Evolutionary conservation across 2,329 filamentous ascomycete species (phyloP).

Genomic region (Stachybotrys elegans): DNA sequence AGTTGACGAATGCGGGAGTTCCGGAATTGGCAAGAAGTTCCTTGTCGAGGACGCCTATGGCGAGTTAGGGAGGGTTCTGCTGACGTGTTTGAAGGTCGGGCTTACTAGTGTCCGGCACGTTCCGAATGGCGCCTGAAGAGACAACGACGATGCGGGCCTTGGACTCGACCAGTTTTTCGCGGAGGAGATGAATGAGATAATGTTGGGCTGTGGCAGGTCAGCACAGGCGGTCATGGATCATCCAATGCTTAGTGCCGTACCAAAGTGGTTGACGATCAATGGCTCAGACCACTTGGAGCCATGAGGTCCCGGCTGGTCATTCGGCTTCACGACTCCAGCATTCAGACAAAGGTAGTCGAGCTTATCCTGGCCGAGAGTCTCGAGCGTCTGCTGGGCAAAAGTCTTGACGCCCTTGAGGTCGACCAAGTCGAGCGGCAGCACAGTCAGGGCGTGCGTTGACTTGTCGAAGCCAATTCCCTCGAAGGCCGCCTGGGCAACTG

Average conservation of each 20-base stretch:
- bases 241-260: constrained; percentile 32
- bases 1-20: constrained; percentile 22
- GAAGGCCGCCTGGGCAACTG: constrained; percentile 34
- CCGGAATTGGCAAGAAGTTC: constrained; percentile 35
- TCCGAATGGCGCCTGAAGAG: constrained; percentile 42
- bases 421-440: constrained; percentile 44
- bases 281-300: constrained; percentile 46
- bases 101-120: constrained; percentile 32
- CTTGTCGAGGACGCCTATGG: constrained; percentile 30
- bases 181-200: constrained; percentile 45
- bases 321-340: constrained; percentile 35
- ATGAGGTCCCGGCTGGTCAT: constrained; percentile 27
- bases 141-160: constrained; percentile 44
- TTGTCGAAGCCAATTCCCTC: constrained; percentile 36
- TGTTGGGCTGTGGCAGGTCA: constrained; percentile 39
- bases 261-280: constrained; percentile 47
- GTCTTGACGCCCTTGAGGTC: constrained; percentile 38
- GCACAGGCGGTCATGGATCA: no score
- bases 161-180: constrained; percentile 41
- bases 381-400: constrained; percentile 40
- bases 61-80: no score
- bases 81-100: no score
- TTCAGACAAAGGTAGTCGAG: constrained; percentile 48
- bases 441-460: constrained; percentile 31
- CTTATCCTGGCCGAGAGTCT: constrained; percentile 32